Evolutionary conservation across 1,284 basidiomycete genomes (phyloP), one percentile per base, ranked within the genome.

Genomic region (Kalmanozyma brasiliensis): DNA sequence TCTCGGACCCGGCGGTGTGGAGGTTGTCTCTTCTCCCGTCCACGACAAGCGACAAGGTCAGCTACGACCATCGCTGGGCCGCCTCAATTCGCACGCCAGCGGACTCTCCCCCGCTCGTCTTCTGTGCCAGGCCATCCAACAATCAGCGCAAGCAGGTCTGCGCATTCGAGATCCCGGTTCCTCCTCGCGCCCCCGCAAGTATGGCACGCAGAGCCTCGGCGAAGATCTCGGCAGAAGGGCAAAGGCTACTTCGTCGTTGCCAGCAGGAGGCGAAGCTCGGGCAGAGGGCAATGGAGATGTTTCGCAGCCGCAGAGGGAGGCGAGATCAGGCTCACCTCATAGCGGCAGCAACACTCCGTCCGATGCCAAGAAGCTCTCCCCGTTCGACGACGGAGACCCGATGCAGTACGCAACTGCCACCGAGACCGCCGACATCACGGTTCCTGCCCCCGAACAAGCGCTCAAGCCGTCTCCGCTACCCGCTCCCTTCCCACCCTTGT

Each of bases 321-420:
- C 20, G 10, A 53, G 37, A 17, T 33, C 33, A 5, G 47, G 47
- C 14, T 69, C 66, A 1, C 59, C 52, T 29, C 51, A 48, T 4
- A 69, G 66, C 45, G 56, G 56, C 26, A 45, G 47, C 6, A 52
- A 35, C 17, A 69, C 67, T 4, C 62, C 62, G 16, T 60, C 63
- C 36, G 63, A 67, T 8, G 51, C 55, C 40, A 66, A 63, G 45
- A 71, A 71, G 42, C 49, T 56, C 26, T 71, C 68, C 7, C 68
- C 63, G 6, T 66, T 63, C 35, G 68, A 71, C 23, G 68, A 71
- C 20, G 63, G 52, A 2, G 68, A 71, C 38, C 63, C 59, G 13
- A 66, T 71, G 68, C 68, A 67, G 52, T 71, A 71, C 37, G 68
- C 68, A n/a, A 66, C 59, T 11, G 41, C 68, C 20, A 67, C 63